phyloP scores from a whole-genome alignment of 2,329 filamentous ascomycete species.

The Mycogone perniciosa region DNA sequence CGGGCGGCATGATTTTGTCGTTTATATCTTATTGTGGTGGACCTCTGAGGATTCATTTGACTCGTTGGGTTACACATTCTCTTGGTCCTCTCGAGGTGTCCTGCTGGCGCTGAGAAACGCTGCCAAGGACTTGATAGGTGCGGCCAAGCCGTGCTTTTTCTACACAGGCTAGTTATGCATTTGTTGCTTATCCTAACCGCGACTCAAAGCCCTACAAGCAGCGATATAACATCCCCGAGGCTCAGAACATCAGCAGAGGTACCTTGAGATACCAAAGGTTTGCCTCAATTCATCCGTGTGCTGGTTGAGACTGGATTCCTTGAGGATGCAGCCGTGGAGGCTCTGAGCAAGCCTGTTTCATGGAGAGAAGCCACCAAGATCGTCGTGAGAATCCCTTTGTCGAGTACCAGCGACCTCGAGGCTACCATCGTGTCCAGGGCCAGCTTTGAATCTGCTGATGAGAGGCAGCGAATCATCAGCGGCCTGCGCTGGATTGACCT shows the following conservation, averaged over 20 bases:
- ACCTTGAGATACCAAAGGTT: conserved; percentile 84
- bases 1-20: conserved; percentile 74
- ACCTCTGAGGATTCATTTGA: conserved; percentile 64
- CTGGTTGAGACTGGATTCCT: no score
- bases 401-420: conserved; percentile 61
- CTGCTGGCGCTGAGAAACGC: conserved; percentile 79
- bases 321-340: no score
- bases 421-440: conserved; percentile 70
- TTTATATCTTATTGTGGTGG: conserved; percentile 86
- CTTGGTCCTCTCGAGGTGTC: conserved; percentile 72
- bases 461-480: conserved; percentile 62
- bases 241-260: conserved; percentile 71
- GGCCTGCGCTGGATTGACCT: conserved; percentile 66
- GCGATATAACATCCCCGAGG: conserved; percentile 87
- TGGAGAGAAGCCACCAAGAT: conserved; percentile 76
- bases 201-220: conserved; percentile 83
- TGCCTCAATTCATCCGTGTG: conserved; percentile 77
- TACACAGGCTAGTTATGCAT: conserved; percentile 82
- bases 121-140: conserved; percentile 72
- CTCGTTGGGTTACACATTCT: conserved; percentile 89
- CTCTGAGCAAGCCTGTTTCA: no score
- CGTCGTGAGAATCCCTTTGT: conserved; percentile 63
- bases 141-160: conserved; percentile 79
- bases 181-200: conserved; percentile 89
- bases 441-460: conserved; percentile 59